A percentile compares a stretch with the other conserved stretches of the same genome.
Conservation (phyloP, 2,329 filamentous ascomycete genomes). For the Ceratocystis cacaofunesta region DNA sequence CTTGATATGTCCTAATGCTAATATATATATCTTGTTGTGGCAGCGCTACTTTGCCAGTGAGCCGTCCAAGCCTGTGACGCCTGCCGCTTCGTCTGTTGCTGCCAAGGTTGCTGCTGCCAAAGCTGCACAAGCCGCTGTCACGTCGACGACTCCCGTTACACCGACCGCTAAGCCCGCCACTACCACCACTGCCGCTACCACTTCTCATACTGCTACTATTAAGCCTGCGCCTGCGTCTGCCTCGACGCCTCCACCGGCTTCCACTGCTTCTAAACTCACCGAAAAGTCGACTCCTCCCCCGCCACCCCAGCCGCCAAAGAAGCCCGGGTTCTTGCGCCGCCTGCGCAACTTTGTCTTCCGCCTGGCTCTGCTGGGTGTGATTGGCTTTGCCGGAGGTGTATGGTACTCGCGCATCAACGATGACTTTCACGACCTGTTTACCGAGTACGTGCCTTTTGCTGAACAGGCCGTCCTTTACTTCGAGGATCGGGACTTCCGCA, state of each 20-base stretch:
- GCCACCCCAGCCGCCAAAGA: slow-evolving; percentile 29
- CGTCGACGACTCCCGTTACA: slow-evolving; percentile 19
- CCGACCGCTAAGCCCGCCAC: slow-evolving; percentile 20
- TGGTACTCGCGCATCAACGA: slow-evolving; percentile 89
- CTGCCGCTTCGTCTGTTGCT: slow-evolving; percentile 31
- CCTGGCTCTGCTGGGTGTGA: slow-evolving; percentile 56
- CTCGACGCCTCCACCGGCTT: slow-evolving; percentile 24
- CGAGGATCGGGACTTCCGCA: slow-evolving; percentile 85
- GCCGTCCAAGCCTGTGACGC: slow-evolving; percentile 29
- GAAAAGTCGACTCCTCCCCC: slow-evolving; percentile 21
- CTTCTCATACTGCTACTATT: too few species aligned
- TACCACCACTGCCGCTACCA: slow-evolving; percentile 3
- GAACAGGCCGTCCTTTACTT: slow-evolving; percentile 91
- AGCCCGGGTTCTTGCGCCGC: slow-evolving; percentile 54
- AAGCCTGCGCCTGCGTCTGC: slow-evolving; percentile 10
- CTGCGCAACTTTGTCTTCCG: slow-evolving; percentile 66
- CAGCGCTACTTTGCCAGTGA: slow-evolving; percentile 44
- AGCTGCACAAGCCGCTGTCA: slow-evolving; percentile 22
- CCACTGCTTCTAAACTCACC: slow-evolving; percentile 19
- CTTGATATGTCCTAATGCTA: slow-evolving; percentile 1
- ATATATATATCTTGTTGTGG: not conserved
- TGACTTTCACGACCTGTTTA: slow-evolving; percentile 99
- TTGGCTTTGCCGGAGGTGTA: slow-evolving; percentile 76
- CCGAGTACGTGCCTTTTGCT: slow-evolving; percentile 86
- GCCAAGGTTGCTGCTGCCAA: slow-evolving; percentile 20